phyloP scores from a whole-genome alignment of 2,329 filamentous ascomycete species.

The Aspergillus vadensis region DNA sequence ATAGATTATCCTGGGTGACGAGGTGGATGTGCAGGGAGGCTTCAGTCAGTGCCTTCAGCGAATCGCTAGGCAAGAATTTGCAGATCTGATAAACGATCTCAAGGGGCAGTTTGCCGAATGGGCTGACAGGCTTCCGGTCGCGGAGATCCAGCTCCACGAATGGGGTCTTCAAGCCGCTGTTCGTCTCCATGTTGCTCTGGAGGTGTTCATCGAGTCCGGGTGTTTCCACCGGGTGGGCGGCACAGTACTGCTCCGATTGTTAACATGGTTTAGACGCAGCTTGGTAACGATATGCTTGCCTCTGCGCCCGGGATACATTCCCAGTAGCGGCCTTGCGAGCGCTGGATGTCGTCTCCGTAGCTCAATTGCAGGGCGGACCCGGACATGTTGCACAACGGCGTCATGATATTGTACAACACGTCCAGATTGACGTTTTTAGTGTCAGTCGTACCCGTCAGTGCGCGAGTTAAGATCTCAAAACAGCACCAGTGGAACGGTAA shows the following conservation, averaged over 20 bases:
- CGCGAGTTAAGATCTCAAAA: conserved; percentile 23
- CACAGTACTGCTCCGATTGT: conserved; percentile 19
- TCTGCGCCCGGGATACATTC: conserved; percentile 25
- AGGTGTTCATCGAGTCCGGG: conserved; percentile 12
- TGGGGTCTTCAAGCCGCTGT: conserved; percentile 10
- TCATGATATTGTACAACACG: conserved; percentile 22
- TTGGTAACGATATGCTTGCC: conserved; percentile 9
- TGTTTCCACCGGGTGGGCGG: conserved; percentile 20
- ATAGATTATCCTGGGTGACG: conserved; percentile 22
- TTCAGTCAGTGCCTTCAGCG: conserved; percentile 19
- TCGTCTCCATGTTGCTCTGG: conserved; percentile 9
- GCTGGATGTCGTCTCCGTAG: conserved; percentile 21
- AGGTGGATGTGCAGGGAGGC: conserved; percentile 22
- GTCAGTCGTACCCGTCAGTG: conserved; percentile 19
- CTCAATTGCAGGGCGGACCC: conserved; percentile 18
- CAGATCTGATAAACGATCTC: conserved; percentile 24
- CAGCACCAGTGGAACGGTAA: conserved; percentile 27
- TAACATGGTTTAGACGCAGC: background rate
- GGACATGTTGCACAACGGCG: conserved; percentile 15
- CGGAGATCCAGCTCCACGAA: conserved; percentile 9
- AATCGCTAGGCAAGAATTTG: conserved; percentile 20
- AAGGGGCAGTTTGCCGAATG: conserved; percentile 20
- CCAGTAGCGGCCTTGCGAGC: conserved; percentile 27
- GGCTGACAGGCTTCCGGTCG: conserved; percentile 16
- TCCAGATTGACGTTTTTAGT: conserved; percentile 18